Evolutionary conservation across 495 filamentous ascomycete species (phyloP).

Genomic region (Cercophora sp.): DNA sequence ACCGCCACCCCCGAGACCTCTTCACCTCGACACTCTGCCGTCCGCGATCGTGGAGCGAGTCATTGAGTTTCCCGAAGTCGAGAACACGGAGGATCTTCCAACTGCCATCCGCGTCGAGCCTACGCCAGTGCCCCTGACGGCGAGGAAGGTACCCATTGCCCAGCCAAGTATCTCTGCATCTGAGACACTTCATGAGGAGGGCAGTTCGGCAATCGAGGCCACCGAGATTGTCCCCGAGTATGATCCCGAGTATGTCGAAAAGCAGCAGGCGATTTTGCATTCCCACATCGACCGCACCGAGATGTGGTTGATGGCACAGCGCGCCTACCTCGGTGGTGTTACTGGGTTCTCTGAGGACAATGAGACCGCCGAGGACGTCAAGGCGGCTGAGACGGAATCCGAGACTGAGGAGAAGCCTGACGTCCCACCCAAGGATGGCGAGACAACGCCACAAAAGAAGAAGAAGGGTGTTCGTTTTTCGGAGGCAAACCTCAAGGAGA

Average conservation of each 20-base stretch:
- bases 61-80: constrained; percentile 53
- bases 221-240: constrained; percentile 60
- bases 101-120: constrained; percentile 52
- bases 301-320: constrained; percentile 76
- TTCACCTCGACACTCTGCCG: constrained; percentile 27
- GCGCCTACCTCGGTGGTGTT: constrained; percentile 70
- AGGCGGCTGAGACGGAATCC: constrained; percentile 17
- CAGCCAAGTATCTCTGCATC: constrained; percentile 27
- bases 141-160: constrained; percentile 20
- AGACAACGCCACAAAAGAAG: constrained; percentile 33
- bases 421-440: constrained; percentile 28
- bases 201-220: constrained; percentile 36
- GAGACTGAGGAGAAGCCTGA: constrained; percentile 23
- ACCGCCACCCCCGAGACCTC: constrained; percentile 31
- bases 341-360: constrained; percentile 45
- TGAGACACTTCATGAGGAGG: constrained; percentile 29
- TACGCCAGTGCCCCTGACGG: constrained; percentile 31
- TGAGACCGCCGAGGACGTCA: constrained; percentile 20
- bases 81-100: constrained; percentile 54
- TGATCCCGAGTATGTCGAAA: constrained; percentile 63
- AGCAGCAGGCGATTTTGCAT: constrained; percentile 60
- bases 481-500: constrained; percentile 49
- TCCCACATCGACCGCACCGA: constrained; percentile 73
- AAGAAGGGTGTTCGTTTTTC: constrained; percentile 80
- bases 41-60: constrained; percentile 62